These are phyloP conservation scores for Euphrasia arctica DNA, from an alignment of 305 asterid genomes.

Conservation along the genomic window DNA sequence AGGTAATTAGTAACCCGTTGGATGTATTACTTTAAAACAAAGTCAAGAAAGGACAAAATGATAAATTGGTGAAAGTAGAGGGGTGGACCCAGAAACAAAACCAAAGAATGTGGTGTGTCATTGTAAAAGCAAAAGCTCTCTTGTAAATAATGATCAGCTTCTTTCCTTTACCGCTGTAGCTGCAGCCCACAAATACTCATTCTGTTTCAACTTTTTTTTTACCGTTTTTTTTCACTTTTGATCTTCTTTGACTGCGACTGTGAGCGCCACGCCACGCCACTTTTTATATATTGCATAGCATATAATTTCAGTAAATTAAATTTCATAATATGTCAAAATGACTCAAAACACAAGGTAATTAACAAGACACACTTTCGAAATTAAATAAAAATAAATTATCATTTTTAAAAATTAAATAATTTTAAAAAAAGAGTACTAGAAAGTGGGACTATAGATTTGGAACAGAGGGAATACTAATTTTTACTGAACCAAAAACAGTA, in stretches of 20 bases:
- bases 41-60: constrained; percentile 19
- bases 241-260: constrained; percentile 41
- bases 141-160: constrained; percentile 38
- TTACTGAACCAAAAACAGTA: too few species aligned
- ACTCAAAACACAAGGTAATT: too few species aligned
- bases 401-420: too few species aligned
- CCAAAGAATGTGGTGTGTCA: constrained; percentile 40
- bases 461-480: too few species aligned
- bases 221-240: constrained; percentile 27
- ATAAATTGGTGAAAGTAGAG: constrained; percentile 32
- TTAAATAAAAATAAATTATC: too few species aligned
- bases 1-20: constrained; percentile 28
- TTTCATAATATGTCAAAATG: too few species aligned
- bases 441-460: too few species aligned
- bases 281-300: too few species aligned
- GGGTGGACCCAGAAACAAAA: constrained; percentile 41
- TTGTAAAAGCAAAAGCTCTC: constrained; percentile 39
- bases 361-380: too few species aligned
- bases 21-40: constrained; percentile 12
- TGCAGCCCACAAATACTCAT: constrained; percentile 34
- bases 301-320: too few species aligned
- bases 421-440: too few species aligned
- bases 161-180: constrained; percentile 31
- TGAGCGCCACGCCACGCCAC: constrained; percentile 7
- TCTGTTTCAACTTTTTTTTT: constrained; percentile 27